phyloP scores from a whole-genome alignment of 352 stramenopile species.

The Pythium insidiosum region DNA sequence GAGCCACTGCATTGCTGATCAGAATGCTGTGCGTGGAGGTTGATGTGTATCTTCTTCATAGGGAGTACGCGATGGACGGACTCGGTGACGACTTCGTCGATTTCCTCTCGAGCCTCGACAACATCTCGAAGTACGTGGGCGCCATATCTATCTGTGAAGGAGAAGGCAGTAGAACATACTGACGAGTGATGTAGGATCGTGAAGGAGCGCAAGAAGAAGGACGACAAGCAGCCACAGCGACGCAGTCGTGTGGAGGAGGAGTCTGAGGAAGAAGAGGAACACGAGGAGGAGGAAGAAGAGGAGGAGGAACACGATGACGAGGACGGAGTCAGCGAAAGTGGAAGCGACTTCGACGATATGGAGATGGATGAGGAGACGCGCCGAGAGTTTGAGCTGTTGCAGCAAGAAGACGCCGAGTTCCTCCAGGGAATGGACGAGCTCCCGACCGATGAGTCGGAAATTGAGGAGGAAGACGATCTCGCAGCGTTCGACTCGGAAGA shows the following conservation, averaged over 20 bases:
- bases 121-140: conserved; percentile 63
- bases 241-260: no score
- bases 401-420: conserved; percentile 79
- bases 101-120: conserved; percentile 62
- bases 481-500: conserved; percentile 59
- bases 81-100: conserved; percentile 77
- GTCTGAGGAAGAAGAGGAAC: conserved; percentile 12
- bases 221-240: no score
- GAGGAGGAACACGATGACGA: conserved; percentile 12
- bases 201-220: conserved; percentile 31
- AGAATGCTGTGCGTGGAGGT: no score
- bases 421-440: conserved; percentile 78
- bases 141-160: no score
- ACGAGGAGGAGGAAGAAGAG: conserved; percentile 20
- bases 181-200: conserved; percentile 51
- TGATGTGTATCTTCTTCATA: no score
- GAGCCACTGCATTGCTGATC: background rate
- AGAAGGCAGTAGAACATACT: no score
- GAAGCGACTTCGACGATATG: conserved; percentile 19
- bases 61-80: conserved; percentile 73
- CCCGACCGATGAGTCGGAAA: conserved; percentile 74
- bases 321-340: conserved; percentile 1
- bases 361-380: conserved; percentile 81
- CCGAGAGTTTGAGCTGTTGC: conserved; percentile 61
- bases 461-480: conserved; percentile 58